phyloP scores from a whole-genome alignment of 129 eudicot genomes.

The Flaveria bidentis region DNA sequence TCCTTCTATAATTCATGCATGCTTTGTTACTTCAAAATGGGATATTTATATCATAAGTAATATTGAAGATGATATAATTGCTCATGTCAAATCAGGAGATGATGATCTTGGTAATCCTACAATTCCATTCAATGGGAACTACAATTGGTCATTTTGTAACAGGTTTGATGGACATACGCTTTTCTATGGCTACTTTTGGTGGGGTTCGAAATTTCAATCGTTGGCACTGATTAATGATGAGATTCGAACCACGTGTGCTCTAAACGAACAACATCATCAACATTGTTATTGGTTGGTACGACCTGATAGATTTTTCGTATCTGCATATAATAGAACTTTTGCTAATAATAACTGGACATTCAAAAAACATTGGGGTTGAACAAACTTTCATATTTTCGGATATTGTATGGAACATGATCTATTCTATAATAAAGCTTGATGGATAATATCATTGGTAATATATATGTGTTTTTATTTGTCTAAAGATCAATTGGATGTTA shows the following conservation, averaged over 20 bases:
- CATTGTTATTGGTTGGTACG: conserved; percentile 24
- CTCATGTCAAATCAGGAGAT: conserved; percentile 27
- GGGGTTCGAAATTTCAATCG: conserved; percentile 23
- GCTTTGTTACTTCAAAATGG: conserved; percentile 10
- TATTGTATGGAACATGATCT: background rate
- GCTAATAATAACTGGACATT: background rate
- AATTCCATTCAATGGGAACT: background rate
- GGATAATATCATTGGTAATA: background rate
- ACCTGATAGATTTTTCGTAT: conserved; percentile 1
- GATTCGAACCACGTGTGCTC: background rate
- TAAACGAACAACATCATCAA: background rate
- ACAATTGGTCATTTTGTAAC: conserved; percentile 25
- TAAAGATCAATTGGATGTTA: no score
- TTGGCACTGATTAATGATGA: background rate
- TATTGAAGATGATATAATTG: background rate
- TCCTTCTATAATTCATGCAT: conserved; percentile 7
- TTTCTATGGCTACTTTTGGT: conserved; percentile 25
- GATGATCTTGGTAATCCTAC: conserved; percentile 29
- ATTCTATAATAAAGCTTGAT: background rate
- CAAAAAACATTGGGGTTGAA: background rate
- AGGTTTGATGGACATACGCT: conserved; percentile 4
- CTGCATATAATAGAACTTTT: background rate
- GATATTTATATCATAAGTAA: background rate
- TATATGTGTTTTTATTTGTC: background rate
- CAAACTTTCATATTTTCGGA: background rate